phyloP scores from a whole-genome alignment of 768 basidiomycete species.

The Mycena rebaudengoi region DNA sequence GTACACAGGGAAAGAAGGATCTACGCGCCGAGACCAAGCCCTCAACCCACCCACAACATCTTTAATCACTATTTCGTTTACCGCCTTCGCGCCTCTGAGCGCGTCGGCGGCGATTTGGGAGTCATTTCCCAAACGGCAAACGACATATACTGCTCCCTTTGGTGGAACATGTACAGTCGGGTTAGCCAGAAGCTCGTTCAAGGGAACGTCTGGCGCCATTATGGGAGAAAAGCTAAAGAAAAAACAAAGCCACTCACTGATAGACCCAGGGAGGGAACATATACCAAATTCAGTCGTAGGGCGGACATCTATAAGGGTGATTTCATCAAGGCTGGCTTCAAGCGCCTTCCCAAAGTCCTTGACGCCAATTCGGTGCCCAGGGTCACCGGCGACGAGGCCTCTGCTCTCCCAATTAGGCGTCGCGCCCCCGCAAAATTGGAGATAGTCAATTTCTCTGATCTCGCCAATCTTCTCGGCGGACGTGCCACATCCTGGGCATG shows the following conservation, averaged over 20 bases:
- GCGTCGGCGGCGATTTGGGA: slow-evolving; percentile 87
- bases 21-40: slow-evolving; percentile 82
- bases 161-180: slow-evolving; percentile 56
- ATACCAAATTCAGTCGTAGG: slow-evolving; percentile 85
- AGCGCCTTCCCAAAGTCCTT: slow-evolving; percentile 50
- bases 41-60: slow-evolving; percentile 85
- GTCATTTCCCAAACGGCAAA: slow-evolving; percentile 94
- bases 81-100: slow-evolving; percentile 48
- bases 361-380: slow-evolving; percentile 51
- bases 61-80: slow-evolving; percentile 48
- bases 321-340: neutral
- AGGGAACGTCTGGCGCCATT: slow-evolving; percentile 71
- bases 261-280: slow-evolving; percentile 78
- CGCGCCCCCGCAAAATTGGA: slow-evolving; percentile 85
- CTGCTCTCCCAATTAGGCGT: slow-evolving; percentile 69
- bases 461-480: slow-evolving; percentile 51
- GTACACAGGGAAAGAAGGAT: slow-evolving; percentile 83
- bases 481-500: slow-evolving; percentile 80
- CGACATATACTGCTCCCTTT: slow-evolving; percentile 55
- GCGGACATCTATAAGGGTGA: slow-evolving; percentile 78
- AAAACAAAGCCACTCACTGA: slow-evolving; percentile 57
- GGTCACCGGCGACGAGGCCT: slow-evolving; percentile 55
- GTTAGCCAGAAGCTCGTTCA: slow-evolving; percentile 67
- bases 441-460: slow-evolving; percentile 76
- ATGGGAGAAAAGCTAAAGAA: slow-evolving; percentile 4